These are phyloP conservation scores for Draba incana DNA, from an alignment of 345 rosid species.

Conservation along the genomic window DNA sequence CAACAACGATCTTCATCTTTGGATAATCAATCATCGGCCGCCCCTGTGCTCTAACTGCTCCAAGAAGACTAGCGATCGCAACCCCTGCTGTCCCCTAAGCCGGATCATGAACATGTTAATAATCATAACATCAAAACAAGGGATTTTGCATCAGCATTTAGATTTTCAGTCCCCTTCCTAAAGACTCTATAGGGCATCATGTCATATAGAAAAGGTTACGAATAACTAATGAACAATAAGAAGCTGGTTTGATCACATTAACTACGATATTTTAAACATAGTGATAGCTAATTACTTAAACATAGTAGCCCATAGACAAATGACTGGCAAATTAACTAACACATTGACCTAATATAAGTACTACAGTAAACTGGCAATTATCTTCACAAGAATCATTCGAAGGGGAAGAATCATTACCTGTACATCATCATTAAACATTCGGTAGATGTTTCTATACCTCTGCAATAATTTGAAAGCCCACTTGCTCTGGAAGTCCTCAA, in stretches of 20 bases:
- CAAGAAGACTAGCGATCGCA: slow-evolving; percentile 96
- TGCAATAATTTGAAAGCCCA: slow-evolving; percentile 99
- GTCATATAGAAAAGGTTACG: neutral
- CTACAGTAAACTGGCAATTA: slow-evolving; percentile 1
- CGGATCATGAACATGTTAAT: slow-evolving; percentile 23
- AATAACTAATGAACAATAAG: slow-evolving; percentile 19
- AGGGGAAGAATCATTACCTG: slow-evolving; percentile 60
- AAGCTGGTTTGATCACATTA: slow-evolving; percentile 17
- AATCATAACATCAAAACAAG: slow-evolving; percentile 3
- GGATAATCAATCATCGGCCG: slow-evolving; percentile 97
- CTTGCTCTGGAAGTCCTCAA: slow-evolving; percentile 99
- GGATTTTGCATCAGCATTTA: slow-evolving; percentile 11
- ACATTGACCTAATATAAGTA: slow-evolving; percentile 6
- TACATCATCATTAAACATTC: slow-evolving; percentile 99
- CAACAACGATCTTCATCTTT: slow-evolving; percentile 94
- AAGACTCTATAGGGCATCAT: neutral
- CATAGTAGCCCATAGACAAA: neutral
- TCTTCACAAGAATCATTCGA: slow-evolving; percentile 1
- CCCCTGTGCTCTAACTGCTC: slow-evolving; percentile 99
- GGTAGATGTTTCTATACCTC: slow-evolving; percentile 73
- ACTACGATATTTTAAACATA: slow-evolving; percentile 14
- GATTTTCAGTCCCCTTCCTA: slow-evolving; percentile 4
- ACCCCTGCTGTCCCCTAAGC: slow-evolving; percentile 97
- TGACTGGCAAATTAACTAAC: slow-evolving; percentile 13
- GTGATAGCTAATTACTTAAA: slow-evolving; percentile 8